A percentile compares a stretch with the other conserved stretches of the same genome.
These are phyloP conservation scores for Citrus hindsii DNA, from an alignment of 345 rosid genomes.

Conservation along the genomic window DNA sequence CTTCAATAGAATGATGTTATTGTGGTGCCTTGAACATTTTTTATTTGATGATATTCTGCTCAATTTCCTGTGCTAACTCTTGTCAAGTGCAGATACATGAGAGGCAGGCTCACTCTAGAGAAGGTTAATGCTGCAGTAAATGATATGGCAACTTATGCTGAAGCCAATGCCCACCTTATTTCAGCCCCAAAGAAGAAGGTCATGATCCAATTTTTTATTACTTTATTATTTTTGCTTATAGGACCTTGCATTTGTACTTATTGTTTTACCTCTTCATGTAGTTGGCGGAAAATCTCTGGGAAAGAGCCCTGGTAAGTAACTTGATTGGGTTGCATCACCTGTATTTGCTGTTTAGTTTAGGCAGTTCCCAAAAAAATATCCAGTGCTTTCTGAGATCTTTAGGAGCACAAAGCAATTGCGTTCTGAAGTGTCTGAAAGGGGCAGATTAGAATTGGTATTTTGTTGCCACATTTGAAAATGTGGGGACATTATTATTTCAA, in stretches of 20 bases:
- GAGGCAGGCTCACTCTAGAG: conserved; percentile 88
- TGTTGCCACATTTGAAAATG: neutral
- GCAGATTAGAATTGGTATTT: neutral
- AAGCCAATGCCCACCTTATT: conserved; percentile 77
- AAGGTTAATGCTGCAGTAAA: conserved; percentile 88
- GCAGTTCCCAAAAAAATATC: neutral
- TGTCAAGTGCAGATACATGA: conserved; percentile 64
- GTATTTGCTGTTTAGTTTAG: neutral
- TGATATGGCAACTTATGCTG: conserved; percentile 86
- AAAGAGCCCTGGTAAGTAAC: conserved; percentile 75
- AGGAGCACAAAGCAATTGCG: neutral
- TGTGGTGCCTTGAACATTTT: neutral
- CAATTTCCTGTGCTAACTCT: conserved; percentile 4
- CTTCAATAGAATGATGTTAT: neutral
- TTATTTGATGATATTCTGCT: neutral
- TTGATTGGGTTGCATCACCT: neutral
- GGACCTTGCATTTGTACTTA: conserved; percentile 18
- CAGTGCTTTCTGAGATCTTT: neutral
- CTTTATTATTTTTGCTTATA: conserved; percentile 4
- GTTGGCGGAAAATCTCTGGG: conserved; percentile 89
- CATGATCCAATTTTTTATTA: neutral
- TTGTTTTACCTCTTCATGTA: conserved; percentile 18
- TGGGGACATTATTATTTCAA: neutral
- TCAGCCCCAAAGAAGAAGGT: conserved; percentile 89
- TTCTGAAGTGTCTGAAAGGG: neutral